phyloP scores from a whole-genome alignment of 257 asterid genomes.

The Solanum dulcamara region DNA sequence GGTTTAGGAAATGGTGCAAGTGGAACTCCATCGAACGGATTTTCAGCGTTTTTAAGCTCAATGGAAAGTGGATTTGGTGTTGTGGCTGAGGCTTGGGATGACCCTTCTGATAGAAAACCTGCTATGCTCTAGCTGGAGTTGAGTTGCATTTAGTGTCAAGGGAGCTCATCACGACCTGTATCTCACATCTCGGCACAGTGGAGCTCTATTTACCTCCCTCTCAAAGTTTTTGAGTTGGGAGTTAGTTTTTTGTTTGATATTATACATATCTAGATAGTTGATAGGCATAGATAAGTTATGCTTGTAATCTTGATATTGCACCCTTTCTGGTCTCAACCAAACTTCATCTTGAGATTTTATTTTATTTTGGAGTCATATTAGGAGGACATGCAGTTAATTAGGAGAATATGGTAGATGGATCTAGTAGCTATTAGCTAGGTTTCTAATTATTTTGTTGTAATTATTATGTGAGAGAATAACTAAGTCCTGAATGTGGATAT shows the following conservation, averaged over 20 bases:
- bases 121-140: constrained; percentile 27
- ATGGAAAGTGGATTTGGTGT: constrained; percentile 24
- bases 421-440: neutral
- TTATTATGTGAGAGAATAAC: neutral
- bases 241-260: neutral
- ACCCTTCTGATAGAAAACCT: constrained; percentile 45
- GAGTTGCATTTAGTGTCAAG: neutral
- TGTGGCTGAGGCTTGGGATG: constrained; percentile 40
- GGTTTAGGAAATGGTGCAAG: constrained; percentile 51
- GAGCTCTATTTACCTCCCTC: neutral
- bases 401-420: neutral
- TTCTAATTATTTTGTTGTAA: neutral
- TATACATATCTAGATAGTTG: neutral
- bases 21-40: constrained; percentile 22
- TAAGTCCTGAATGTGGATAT: neutral
- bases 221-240: neutral
- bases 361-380: neutral
- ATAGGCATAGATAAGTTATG: neutral
- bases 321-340: neutral
- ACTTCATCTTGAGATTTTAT: neutral
- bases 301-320: neutral
- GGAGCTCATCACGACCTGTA: neutral
- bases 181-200: neutral
- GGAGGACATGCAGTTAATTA: neutral
- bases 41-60: constrained; percentile 42